A percentile compares a stretch with the other conserved stretches of the same genome.
Evolutionary conservation across 192 early-diverging fungal species (phyloP).

Genomic region (Allomyces macrogynus): DNA sequence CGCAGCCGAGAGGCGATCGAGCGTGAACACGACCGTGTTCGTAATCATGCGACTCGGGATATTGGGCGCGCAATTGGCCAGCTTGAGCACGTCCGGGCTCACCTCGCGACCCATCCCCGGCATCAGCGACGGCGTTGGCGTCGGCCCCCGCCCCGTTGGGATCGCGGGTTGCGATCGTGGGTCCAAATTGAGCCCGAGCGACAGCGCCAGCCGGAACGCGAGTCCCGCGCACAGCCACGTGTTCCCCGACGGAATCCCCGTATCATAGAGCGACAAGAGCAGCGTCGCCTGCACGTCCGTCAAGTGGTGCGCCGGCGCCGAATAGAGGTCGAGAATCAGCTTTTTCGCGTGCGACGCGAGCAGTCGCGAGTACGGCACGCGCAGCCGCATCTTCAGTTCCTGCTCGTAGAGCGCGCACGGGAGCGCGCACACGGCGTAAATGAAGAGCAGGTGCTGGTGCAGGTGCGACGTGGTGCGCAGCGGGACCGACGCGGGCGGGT

Average conservation of each 20-base stretch:
- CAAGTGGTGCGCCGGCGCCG: neutral
- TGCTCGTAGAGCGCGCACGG: no score
- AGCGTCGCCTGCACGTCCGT: neutral
- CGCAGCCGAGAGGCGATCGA: neutral
- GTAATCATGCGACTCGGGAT: neutral
- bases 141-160: no score
- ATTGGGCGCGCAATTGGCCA: neutral
- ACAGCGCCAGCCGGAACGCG: neutral
- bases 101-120: no score
- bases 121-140: no score
- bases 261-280: neutral
- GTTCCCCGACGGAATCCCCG: neutral
- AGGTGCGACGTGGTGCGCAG: no score
- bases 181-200: neutral
- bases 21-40: neutral
- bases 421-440: no score
- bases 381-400: no score
- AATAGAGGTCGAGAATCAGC: neutral
- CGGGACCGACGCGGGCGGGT: no score
- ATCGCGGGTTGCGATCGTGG: neutral
- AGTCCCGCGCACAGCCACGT: neutral
- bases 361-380: neutral
- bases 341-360: neutral
- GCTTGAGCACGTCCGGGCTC: no score
- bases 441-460: no score